These are phyloP conservation scores for Termitomyces sp. DNA, from an alignment of 768 basidiomycete species.

Conservation along the genomic window DNA sequence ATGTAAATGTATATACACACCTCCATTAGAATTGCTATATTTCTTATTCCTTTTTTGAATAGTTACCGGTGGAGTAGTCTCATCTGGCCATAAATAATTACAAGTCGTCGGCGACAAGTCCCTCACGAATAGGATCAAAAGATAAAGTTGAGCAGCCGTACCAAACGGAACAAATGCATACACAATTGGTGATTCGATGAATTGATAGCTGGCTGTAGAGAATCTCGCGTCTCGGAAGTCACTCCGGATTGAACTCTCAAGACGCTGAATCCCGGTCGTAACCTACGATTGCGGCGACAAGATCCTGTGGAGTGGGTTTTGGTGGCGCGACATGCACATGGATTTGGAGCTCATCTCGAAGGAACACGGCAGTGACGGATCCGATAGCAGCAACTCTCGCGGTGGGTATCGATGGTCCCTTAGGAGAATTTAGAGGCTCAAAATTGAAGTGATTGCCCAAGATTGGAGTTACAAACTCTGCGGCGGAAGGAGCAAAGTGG, in stretches of 20 bases:
- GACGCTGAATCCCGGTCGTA: conserved; percentile 11
- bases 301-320: conserved; percentile 55
- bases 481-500: conserved; percentile 75
- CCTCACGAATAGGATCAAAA: background rate
- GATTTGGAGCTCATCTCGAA: conserved; percentile 44
- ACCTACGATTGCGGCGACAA: conserved; percentile 34
- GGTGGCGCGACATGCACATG: conserved; percentile 53
- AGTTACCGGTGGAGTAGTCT: too few species aligned
- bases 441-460: conserved; percentile 46
- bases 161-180: background rate
- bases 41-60: background rate
- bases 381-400: conserved; percentile 50
- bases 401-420: background rate
- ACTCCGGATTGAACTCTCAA: conserved; percentile 9
- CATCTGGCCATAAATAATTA: background rate
- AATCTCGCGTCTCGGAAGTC: background rate
- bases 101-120: background rate
- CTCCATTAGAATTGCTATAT: background rate
- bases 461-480: conserved; percentile 52
- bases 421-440: conserved; percentile 11
- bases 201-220: background rate
- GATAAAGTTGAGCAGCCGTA: background rate
- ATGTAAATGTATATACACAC: too few species aligned
- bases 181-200: background rate
- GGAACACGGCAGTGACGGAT: conserved; percentile 56